Base-by-base conservation (phyloP, 345 rosid genomes). In the Cardamine resedifolia region DNA sequence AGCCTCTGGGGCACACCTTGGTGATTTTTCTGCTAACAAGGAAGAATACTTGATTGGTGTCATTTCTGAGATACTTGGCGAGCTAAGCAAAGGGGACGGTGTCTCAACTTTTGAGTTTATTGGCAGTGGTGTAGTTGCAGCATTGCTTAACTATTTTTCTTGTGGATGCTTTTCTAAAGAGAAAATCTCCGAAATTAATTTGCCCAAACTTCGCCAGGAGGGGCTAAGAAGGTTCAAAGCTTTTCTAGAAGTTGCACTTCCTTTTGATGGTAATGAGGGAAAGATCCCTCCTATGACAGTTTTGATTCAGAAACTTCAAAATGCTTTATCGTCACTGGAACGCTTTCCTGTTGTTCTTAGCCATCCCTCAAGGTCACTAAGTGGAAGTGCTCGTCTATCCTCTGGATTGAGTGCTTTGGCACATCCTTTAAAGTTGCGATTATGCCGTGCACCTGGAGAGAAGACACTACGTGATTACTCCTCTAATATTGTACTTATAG, bases 51-150 rank as follows among this genome's bases (percentile, higher is more conserved):
- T 96, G 88, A 77, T 80, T 68, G 95, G 81, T 44, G 84, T 92
- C 70, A 77, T 92, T 56, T 79, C 93, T 70, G 96, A 96, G 80
- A 86, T 96, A 86, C 85, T 92, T 65, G 70, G 79, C 75, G 99
- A 96, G 77, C 81, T 96, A 64, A 84, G 89, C 68, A 96, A 90
- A 81, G 99, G 99, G 69, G 96, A 92, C 72, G 98, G 99, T 71
- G 99, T 96, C 52, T 92, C 99, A 60, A 96, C 99, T 21, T 96
- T 96, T 83, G 98, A 96, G 87, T 96, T 96, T 73, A 85, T 87
- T 73, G 96, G 99, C 55, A 96, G 99, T 82, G 99, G 99, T 62
- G 99, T 85, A 58, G 97, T 96, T 69, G 91, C 85, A 69, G 94
- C 97, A 64, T 86, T 96, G 84, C 86, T 96, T 33, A 90, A 90